Conservation (phyloP, 129 eudicot species). For the Lactuca saligna region DNA sequence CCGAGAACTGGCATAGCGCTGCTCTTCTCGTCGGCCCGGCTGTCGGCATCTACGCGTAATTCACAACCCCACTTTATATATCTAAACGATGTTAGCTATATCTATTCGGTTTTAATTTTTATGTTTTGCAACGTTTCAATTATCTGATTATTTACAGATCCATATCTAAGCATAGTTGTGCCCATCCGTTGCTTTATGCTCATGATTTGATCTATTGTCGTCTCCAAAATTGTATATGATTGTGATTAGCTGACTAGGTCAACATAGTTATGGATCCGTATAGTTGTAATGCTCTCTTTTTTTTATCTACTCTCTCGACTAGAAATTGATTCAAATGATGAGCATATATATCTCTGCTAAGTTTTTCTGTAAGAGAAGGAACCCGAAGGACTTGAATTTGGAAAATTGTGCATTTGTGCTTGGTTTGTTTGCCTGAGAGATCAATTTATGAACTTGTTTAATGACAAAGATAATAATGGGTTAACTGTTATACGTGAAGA, state of each 20-base stretch:
- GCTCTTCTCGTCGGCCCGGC: conserved; percentile 67
- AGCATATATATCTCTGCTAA: not conserved
- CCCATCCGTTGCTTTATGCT: not conserved
- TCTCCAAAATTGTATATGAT: not conserved
- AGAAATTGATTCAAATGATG: not conserved
- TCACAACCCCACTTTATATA: not conserved
- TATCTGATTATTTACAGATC: conserved; percentile 8
- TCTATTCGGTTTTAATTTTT: not conserved
- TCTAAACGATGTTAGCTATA: not conserved
- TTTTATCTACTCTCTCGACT: not conserved
- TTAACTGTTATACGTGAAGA: not conserved
- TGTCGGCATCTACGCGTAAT: conserved; percentile 66
- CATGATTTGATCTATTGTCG: not conserved
- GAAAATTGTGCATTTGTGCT: not conserved
- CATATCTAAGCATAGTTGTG: not conserved
- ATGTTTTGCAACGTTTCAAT: not conserved
- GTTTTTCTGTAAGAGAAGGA: not conserved
- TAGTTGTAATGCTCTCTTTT: not conserved
- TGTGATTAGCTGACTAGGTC: not conserved
- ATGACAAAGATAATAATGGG: not conserved
- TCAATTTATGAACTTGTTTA: not conserved
- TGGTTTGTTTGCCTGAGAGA: not conserved
- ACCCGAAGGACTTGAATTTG: not conserved
- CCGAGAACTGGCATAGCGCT: conserved; percentile 70
- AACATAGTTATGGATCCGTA: not conserved